These are phyloP conservation scores for Luvunga scandens DNA, from an alignment of 345 rosid species.

Conservation along the genomic window DNA sequence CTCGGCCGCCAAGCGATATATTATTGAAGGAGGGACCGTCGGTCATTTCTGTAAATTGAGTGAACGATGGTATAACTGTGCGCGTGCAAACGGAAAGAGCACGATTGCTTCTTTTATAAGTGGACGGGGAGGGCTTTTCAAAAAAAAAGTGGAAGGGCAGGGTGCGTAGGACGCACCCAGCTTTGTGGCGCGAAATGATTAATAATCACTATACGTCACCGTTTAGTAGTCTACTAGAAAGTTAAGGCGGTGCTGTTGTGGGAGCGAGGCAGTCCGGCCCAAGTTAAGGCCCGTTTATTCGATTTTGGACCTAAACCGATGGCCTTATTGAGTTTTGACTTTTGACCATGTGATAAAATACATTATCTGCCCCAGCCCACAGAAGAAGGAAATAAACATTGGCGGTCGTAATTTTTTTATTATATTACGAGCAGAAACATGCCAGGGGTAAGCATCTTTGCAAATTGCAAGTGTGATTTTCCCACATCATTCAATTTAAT, in stretches of 20 bases:
- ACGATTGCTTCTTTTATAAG: not conserved
- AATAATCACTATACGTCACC: not conserved
- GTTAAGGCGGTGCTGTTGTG: not conserved
- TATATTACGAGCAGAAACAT: not conserved
- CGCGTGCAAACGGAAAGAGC: too few species aligned
- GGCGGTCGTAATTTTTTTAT: too few species aligned
- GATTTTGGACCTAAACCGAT: too few species aligned
- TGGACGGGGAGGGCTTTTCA: not conserved
- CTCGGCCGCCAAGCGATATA: conserved; percentile 83
- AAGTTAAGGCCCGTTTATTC: too few species aligned
- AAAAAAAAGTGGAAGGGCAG: not conserved
- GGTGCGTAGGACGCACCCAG: not conserved
- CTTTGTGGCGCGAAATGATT: conserved; percentile 9
- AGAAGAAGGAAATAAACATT: too few species aligned
- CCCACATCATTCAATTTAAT: not conserved
- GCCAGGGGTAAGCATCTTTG: not conserved
- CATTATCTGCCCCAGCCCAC: too few species aligned
- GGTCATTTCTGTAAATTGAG: conserved; percentile 39
- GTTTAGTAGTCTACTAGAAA: not conserved
- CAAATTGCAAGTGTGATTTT: too few species aligned
- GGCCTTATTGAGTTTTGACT: too few species aligned
- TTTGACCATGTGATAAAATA: too few species aligned
- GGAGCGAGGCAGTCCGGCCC: too few species aligned
- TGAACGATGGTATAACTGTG: not conserved
- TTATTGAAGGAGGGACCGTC: conserved; percentile 79